Percentiles rank a stretch among this genome's conserved stretches.
Evolutionary conservation across 2,329 filamentous ascomycete genomes (phyloP).

Genomic region (Colletotrichum tabaci): DNA sequence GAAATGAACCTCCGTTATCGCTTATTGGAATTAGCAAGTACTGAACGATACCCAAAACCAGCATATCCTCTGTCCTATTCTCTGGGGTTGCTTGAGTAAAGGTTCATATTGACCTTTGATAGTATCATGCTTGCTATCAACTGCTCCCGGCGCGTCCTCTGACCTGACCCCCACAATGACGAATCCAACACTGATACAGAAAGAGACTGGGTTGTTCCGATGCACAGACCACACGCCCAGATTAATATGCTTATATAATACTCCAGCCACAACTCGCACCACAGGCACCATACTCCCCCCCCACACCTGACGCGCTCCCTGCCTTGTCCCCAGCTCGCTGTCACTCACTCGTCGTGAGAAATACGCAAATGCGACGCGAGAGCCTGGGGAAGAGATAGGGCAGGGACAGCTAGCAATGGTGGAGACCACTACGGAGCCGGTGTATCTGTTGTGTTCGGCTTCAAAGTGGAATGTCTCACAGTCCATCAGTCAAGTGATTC

Average conservation of each 20-base stretch:
- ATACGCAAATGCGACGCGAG: slow-evolving; percentile 1
- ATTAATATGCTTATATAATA: slow-evolving; percentile 9
- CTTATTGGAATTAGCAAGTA: neutral
- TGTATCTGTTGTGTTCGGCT: slow-evolving; percentile 24
- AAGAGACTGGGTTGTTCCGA: neutral
- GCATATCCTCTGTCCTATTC: too few species aligned
- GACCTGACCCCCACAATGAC: slow-evolving; percentile 21
- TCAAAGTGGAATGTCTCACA: slow-evolving; percentile 42
- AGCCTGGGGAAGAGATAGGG: neutral
- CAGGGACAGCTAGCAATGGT: slow-evolving; percentile 6
- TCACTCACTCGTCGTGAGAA: slow-evolving; percentile 10
- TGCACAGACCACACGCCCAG: slow-evolving; percentile 17
- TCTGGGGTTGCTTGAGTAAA: neutral
- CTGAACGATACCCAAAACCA: neutral
- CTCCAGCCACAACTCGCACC: neutral
- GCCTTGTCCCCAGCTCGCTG: neutral
- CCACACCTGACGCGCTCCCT: neutral
- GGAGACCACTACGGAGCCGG: slow-evolving; percentile 25
- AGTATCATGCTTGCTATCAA: slow-evolving; percentile 1
- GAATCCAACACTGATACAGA: neutral
- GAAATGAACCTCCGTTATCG: neutral
- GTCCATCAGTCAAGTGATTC: slow-evolving; percentile 44
- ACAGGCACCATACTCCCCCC: neutral
- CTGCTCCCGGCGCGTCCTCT: neutral
- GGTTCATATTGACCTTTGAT: neutral